phyloP scores from a whole-genome alignment of 306 rosid species.

The Cucumis cinereus region DNA sequence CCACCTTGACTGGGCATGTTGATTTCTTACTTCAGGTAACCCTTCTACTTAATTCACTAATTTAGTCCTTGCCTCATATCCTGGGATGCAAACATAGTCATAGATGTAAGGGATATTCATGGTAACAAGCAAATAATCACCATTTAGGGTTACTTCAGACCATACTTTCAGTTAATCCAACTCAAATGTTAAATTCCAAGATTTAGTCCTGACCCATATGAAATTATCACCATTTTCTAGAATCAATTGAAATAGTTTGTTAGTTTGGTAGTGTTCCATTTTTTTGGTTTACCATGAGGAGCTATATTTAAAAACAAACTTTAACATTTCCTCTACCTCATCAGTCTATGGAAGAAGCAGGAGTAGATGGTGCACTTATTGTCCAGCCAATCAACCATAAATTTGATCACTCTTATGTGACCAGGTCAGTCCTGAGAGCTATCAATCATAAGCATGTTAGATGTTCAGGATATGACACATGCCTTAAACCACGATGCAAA shows the following conservation, averaged over 20 bases:
- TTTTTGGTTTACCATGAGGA: neutral
- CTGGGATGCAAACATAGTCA: neutral
- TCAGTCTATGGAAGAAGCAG: slow-evolving; percentile 83
- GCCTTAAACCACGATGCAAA: too few relatives aligned
- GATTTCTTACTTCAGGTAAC: slow-evolving; percentile 64
- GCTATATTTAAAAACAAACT: neutral
- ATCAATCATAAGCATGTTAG: neutral
- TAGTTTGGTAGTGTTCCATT: neutral
- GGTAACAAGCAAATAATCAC: too few relatives aligned
- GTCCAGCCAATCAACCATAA: slow-evolving; percentile 91
- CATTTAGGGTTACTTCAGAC: too few relatives aligned
- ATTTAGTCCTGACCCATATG: neutral
- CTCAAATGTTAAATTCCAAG: neutral
- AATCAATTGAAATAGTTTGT: neutral
- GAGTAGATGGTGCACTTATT: slow-evolving; percentile 73
- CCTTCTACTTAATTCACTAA: neutral
- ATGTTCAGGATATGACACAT: neutral
- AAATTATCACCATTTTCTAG: neutral
- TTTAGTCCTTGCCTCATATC: neutral
- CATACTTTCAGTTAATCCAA: neutral
- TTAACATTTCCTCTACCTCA: neutral
- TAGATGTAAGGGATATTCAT: neutral
- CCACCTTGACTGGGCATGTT: slow-evolving; percentile 50
- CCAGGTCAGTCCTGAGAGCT: slow-evolving; percentile 37
- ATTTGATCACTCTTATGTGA: slow-evolving; percentile 75